phyloP scores from a whole-genome alignment of 805 yeast species.

The Kluyveromyces nonfermentans region DNA sequence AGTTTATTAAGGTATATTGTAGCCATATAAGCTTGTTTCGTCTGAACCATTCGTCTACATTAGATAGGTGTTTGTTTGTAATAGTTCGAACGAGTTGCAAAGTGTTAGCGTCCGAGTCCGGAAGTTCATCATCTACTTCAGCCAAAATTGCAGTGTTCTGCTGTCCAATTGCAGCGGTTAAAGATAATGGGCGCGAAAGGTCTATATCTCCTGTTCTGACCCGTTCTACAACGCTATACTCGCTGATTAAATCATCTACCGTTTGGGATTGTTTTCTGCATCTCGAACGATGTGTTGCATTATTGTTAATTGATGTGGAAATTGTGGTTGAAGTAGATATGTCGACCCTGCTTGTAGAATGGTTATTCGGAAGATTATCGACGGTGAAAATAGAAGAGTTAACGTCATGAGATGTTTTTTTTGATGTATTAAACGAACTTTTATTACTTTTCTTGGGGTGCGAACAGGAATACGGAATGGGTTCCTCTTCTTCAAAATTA shows the following conservation, averaged over 20 bases:
- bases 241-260: slow-evolving; percentile 33
- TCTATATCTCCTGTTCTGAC: slow-evolving; percentile 26
- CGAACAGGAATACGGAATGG: neutral
- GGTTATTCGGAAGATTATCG: neutral
- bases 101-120: neutral
- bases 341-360: neutral
- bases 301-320: neutral
- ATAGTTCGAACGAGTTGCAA: neutral
- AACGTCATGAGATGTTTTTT: neutral
- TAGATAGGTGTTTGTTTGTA: neutral
- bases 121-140: slow-evolving; percentile 2
- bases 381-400: neutral
- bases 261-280: slow-evolving; percentile 26
- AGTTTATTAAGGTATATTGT: slow-evolving; percentile 37
- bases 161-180: slow-evolving; percentile 23
- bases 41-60: neutral
- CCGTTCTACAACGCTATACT: slow-evolving; percentile 29
- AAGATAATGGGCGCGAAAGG: slow-evolving; percentile 21
- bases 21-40: slow-evolving; percentile 28
- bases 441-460: neutral
- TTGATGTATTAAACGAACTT: neutral
- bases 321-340: neutral
- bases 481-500: neutral
- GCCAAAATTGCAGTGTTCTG: slow-evolving; percentile 11
- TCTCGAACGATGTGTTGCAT: neutral